These are phyloP conservation scores for Rhodotorula kratochvilovae DNA, from an alignment of 768 basidiomycete species.

Conservation along the genomic window DNA sequence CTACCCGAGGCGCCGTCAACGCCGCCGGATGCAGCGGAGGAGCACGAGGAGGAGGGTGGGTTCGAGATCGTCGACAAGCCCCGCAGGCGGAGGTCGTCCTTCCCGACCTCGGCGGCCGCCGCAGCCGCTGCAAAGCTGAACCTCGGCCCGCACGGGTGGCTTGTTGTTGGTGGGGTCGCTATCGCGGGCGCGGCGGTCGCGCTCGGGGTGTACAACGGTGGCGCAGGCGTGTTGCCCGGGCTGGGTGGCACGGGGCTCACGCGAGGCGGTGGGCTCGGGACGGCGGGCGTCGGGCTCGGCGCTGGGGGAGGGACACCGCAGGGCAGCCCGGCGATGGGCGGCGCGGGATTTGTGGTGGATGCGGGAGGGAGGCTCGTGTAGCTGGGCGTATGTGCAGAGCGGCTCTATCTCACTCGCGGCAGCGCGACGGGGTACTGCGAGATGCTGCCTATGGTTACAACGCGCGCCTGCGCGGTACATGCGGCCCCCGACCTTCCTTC, in stretches of 20 bases:
- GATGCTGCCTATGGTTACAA: not conserved
- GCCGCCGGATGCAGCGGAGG: not conserved
- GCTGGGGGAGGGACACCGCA: not conserved
- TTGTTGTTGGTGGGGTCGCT: conserved; percentile 24
- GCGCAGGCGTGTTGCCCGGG: not conserved
- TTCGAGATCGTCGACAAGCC: conserved; percentile 10
- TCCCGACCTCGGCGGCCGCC: not conserved
- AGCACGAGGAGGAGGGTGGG: conserved; percentile 6
- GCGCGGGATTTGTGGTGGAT: not conserved
- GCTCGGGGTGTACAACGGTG: conserved; percentile 10
- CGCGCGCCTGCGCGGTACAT: not conserved
- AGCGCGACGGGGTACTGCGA: not conserved
- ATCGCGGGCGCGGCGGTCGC: conserved; percentile 30
- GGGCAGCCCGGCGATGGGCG: not conserved
- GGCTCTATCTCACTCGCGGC: too few species aligned
- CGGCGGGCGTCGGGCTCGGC: conserved; percentile 14
- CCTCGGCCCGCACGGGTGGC: conserved; percentile 32
- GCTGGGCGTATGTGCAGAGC: not conserved
- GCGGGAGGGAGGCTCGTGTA: not conserved
- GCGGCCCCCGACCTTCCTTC: too few species aligned
- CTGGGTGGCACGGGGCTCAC: not conserved
- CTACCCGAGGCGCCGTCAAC: not conserved
- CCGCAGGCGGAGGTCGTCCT: not conserved
- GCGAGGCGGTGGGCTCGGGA: conserved; percentile 2
- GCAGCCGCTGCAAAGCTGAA: conserved; percentile 6